Percentiles rank a stretch among this genome's conserved stretches.
phyloP scores from a whole-genome alignment of 139 green algal species.

The Coelastrella sp. region DNA sequence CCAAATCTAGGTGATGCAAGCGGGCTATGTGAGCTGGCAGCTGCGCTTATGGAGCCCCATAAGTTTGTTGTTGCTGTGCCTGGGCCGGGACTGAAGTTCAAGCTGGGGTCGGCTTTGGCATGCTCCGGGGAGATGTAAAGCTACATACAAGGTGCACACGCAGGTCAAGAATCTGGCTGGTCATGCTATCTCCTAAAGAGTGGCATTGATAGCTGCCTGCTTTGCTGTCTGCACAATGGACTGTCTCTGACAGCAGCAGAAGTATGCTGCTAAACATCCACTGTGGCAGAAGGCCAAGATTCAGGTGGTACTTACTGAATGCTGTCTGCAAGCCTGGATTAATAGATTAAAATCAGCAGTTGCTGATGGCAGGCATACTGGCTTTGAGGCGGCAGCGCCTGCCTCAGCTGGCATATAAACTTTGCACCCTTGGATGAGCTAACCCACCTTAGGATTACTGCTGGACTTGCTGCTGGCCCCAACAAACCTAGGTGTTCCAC shows the following conservation, averaged over 20 bases:
- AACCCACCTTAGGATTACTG: not conserved
- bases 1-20: not conserved
- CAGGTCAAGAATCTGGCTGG: not conserved
- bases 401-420: too few species aligned
- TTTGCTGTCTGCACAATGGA: not conserved
- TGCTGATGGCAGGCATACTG: not conserved
- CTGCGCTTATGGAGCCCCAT: not conserved
- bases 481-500: not conserved
- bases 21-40: not conserved
- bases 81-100: not conserved
- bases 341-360: not conserved
- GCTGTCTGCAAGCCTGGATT: not conserved
- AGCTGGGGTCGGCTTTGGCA: not conserved
- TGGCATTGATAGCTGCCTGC: not conserved
- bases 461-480: not conserved
- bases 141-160: not conserved
- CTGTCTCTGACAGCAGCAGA: too few species aligned
- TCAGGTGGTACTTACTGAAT: too few species aligned
- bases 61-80: not conserved
- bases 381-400: too few species aligned
- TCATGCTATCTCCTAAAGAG: not conserved
- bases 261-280: too few species aligned
- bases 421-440: too few species aligned
- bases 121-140: constrained; percentile 23
- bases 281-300: too few species aligned